Evolutionary conservation across 352 stramenopile species (phyloP).

Genomic region (Phytophthora foliorum): DNA sequence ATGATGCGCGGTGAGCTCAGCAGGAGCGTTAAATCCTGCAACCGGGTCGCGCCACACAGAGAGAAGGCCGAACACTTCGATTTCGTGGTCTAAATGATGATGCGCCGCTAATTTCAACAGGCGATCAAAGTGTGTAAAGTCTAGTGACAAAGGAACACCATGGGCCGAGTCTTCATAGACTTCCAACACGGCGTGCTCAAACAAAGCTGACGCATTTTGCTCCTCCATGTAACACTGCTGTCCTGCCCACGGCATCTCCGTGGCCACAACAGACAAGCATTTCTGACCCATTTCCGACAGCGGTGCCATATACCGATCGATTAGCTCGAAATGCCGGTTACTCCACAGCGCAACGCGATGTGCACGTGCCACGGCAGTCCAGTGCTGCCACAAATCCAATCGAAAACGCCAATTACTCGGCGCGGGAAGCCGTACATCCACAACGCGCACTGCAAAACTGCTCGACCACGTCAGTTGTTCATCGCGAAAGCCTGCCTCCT

Average conservation of each 20-base stretch:
- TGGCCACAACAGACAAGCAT: constrained; percentile 74
- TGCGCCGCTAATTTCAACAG: constrained; percentile 59
- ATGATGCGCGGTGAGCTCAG: constrained; percentile 48
- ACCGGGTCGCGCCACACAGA: constrained; percentile 72
- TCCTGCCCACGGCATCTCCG: constrained; percentile 81
- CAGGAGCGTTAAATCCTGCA: constrained; percentile 67
- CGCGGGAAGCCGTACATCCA: constrained; percentile 55
- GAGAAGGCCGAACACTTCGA: constrained; percentile 80
- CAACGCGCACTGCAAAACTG: constrained; percentile 60
- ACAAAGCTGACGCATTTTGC: constrained; percentile 72
- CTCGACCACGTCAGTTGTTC: constrained; percentile 77
- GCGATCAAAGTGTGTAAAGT: constrained; percentile 79
- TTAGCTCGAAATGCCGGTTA: constrained; percentile 71
- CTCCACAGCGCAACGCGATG: constrained; percentile 71
- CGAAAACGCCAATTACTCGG: constrained; percentile 69
- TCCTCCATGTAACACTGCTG: constrained; percentile 84
- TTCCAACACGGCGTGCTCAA: constrained; percentile 71
- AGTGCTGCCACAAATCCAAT: constrained; percentile 85
- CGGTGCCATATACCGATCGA: constrained; percentile 69
- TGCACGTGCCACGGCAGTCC: constrained; percentile 62
- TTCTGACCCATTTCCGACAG: constrained; percentile 78
- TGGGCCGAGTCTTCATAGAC: constrained; percentile 62
- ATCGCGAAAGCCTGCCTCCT: constrained; percentile 68
- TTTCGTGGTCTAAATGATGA: constrained; percentile 70
- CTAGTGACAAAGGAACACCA: constrained; percentile 51